Conservation (phyloP, 495 filamentous ascomycete species). For the Venustampulla echinocandica region DNA sequence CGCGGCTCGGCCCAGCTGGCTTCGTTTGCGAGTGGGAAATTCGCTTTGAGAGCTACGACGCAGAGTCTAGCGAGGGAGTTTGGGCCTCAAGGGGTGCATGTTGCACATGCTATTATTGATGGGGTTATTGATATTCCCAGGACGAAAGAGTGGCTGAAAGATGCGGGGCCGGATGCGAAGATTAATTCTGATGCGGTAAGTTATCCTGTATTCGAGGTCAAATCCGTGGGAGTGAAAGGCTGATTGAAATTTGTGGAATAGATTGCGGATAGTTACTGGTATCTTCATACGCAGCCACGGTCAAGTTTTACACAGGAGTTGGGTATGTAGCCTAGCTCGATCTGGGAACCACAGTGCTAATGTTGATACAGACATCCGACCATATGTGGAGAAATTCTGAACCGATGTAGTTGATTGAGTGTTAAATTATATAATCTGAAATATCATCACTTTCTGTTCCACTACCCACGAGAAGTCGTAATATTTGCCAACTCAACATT, state of each 20-base stretch:
- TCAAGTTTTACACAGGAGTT: slow-evolving; percentile 78
- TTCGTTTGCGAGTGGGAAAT: slow-evolving; percentile 71
- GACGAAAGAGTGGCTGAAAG: slow-evolving; percentile 50
- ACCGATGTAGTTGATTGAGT: neutral
- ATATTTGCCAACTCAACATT: too few relatives aligned
- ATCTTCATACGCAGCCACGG: slow-evolving; percentile 75
- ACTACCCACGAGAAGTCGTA: too few relatives aligned
- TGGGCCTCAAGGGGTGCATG: slow-evolving; percentile 80
- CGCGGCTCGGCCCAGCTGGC: slow-evolving; percentile 63
- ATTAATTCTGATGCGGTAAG: slow-evolving; percentile 73
- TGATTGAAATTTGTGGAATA: slow-evolving; percentile 27
- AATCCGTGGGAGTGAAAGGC: too few relatives aligned
- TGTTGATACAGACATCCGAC: slow-evolving; percentile 3
- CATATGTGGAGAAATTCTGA: slow-evolving; percentile 25
- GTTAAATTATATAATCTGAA: too few relatives aligned
- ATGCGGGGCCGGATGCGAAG: slow-evolving; percentile 58
- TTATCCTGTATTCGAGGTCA: slow-evolving; percentile 18
- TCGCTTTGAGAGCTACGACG: slow-evolving; percentile 65
- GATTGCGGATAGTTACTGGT: slow-evolving; percentile 90
- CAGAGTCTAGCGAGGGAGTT: slow-evolving; percentile 83
- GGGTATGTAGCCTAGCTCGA: slow-evolving; percentile 76
- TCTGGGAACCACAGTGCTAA: slow-evolving; percentile 11
- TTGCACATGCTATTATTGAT: slow-evolving; percentile 79
- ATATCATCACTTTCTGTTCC: too few relatives aligned
- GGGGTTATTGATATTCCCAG: slow-evolving; percentile 79